Base-by-base conservation (phyloP, 306 rosid genomes). In the Trifolium pratense region DNA sequence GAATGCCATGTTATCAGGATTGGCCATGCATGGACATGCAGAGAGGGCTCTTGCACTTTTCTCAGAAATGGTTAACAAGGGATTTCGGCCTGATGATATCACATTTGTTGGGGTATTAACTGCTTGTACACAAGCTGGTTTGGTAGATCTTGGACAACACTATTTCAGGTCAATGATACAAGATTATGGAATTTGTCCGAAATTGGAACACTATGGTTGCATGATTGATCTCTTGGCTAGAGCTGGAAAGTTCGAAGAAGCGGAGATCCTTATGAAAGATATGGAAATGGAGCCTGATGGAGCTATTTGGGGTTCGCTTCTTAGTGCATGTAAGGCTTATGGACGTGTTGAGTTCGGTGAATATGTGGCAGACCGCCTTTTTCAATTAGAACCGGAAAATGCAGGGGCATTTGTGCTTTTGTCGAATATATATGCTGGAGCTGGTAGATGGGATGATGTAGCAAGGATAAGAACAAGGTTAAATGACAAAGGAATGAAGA, bases 251-350 rank as follows among this genome's bases (percentile, higher is more conserved):
- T 89, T 93, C 12, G 87, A 91, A 46, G 97, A 93, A 80, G 97
- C 90, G 14, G 88, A 85, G 78, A 58, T 69, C 40, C 66, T 89
- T 49, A 82, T 93, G 49, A 71, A 80, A 55, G 81, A 62, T 39
- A 93, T 93, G 97, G 80, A 85, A 75, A 81, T 89, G 86, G 81
- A 91, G 63, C 97, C 97, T 1, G 98, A 91, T 74, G 93, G 92
- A 64, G 92, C 93, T 60, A 87, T 89, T 10, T 89, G 96, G 97
- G 92, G 98, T 60, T 85, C 93, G 72, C 87, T 93, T 79, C 98
- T 93, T 16, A 89, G 88, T 68, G 93, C 97, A 56, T 90, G 98
- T 74, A 80, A 82, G 81, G 79, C 75, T 73, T 89, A 86, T 75
- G 81, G 85, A 34, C 75, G 79, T 14, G 90, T 90, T 5, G 91